Base-by-base conservation (phyloP, 768 basidiomycete genomes). In the Leccinum incarnatum region DNA sequence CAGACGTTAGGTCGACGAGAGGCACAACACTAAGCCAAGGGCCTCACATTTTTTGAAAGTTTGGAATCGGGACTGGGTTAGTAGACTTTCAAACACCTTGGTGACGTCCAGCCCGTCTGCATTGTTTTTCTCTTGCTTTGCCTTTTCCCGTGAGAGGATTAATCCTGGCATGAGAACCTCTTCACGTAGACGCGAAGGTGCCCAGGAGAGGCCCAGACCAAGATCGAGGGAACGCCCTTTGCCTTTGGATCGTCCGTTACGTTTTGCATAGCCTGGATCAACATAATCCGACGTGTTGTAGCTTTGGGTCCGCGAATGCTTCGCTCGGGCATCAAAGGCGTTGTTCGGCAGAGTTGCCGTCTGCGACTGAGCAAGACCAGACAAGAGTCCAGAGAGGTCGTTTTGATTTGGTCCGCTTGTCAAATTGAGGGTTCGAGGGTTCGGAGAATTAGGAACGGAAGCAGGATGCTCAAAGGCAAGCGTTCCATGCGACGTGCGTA, bases 181-280 rank as follows among this genome's bases (percentile, higher is more conserved):
- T 68, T 89, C 87, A 52, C 81, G 79, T 60, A 91, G 78, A 61
- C 77, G 85, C 34, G 80, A 79, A 21, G 89, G 86, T 4, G 88
- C 89, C 89, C 89, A 90, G 14, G 86, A 75, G 46, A 91, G 76
- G 5, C 86, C 87, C 15, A 90, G 70, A 2, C 84, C 84, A 9
- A 90, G 79, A 69, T 90, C 89, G 37, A 91, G 72, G 25, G 88
- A 90, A 25, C 87, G 85, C 1, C 88, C 87, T 67, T 86, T 88
- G 6, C 76, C 74, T 29, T 79, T 72, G 29, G 72, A 53, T 7
- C 58, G 65, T 62, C 62, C 69, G 54, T 45, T 29, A 12, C 42
- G 47, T 17, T 59, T 65, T 29, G 53, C 53, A 62, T 62, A 14
- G 57, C 53, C 27, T 54, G 59, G 36, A 34, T 60, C 60, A 29